Conservation (phyloP, 768 basidiomycete species). For the Megacollybia marginata region DNA sequence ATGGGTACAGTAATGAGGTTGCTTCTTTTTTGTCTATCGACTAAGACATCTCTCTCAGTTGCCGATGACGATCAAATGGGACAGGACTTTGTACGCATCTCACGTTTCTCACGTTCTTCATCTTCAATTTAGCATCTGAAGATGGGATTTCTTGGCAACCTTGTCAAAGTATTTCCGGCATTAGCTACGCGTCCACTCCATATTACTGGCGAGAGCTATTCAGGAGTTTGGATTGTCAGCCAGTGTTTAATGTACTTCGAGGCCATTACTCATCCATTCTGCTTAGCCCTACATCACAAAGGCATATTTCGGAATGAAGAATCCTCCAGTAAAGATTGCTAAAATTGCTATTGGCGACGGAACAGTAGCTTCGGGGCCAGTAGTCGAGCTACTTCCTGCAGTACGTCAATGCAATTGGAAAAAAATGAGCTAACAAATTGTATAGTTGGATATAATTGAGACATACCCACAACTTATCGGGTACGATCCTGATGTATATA, state of each 20-base stretch:
- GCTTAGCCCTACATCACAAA: constrained; percentile 69
- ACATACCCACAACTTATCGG: constrained; percentile 2
- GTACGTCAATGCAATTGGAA: constrained; percentile 7
- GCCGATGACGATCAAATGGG: constrained; percentile 63
- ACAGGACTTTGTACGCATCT: constrained; percentile 37
- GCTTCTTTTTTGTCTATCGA: neutral
- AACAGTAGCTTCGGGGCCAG: constrained; percentile 41
- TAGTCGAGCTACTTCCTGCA: constrained; percentile 32
- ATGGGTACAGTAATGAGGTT: constrained; percentile 45
- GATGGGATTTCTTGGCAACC: constrained; percentile 44
- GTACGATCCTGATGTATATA: neutral
- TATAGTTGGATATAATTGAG: constrained; percentile 7
- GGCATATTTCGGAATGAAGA: constrained; percentile 53
- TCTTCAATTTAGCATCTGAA: constrained; percentile 11
- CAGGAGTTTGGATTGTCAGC: constrained; percentile 38
- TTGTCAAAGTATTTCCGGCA: constrained; percentile 46
- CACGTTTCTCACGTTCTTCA: neutral
- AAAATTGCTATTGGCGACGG: constrained; percentile 71
- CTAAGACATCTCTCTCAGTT: constrained; percentile 22
- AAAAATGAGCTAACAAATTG: no score
- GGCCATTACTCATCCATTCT: neutral
- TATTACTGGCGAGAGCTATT: constrained; percentile 46
- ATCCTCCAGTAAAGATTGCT: constrained; percentile 60
- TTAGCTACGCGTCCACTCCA: constrained; percentile 41
- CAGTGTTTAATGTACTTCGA: neutral